Conservation (phyloP, 139 green algal species). For the Astrephomene gubernaculifera region DNA sequence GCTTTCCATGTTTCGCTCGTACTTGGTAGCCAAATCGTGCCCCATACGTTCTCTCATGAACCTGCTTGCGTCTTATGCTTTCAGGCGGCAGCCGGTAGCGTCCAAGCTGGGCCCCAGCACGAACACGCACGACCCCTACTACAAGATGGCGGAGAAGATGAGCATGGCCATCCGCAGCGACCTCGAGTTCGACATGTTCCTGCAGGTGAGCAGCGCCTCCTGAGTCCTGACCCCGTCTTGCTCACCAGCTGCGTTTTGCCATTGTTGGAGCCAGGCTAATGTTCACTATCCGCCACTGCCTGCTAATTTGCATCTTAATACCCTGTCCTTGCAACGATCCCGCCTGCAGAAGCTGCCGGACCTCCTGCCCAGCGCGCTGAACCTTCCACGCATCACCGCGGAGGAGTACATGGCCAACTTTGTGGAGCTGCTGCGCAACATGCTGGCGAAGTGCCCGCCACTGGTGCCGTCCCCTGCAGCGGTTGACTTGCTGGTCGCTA, state of each 20-base stretch:
- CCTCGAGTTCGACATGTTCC: conserved; percentile 55
- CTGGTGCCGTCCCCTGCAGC: conserved; percentile 48
- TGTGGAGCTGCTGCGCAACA: conserved; percentile 51
- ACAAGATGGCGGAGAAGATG: conserved; percentile 45
- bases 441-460: conserved; percentile 52
- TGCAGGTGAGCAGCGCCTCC: conserved; percentile 47
- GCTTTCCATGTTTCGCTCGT: too few species aligned
- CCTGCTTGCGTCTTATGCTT: neutral
- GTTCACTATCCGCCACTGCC: too few species aligned
- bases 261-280: too few species aligned
- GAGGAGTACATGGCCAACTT: conserved; percentile 65
- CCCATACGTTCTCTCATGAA: too few species aligned
- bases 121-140: conserved; percentile 23
- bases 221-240: neutral
- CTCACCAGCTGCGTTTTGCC: neutral
- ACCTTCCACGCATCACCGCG: conserved; percentile 58
- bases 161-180: conserved; percentile 36
- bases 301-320: too few species aligned
- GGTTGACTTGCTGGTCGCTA: conserved; percentile 62
- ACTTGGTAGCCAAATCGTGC: too few species aligned
- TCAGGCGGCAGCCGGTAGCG: neutral
- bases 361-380: conserved; percentile 51
- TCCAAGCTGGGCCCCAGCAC: conserved; percentile 5
- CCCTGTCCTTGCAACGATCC: neutral
- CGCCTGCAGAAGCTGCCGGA: conserved; percentile 37